Evolutionary conservation across 2,329 filamentous ascomycete genomes (phyloP), one percentile per base, ranked within the genome.

Genomic region (Hymenoscyphus albidus): DNA sequence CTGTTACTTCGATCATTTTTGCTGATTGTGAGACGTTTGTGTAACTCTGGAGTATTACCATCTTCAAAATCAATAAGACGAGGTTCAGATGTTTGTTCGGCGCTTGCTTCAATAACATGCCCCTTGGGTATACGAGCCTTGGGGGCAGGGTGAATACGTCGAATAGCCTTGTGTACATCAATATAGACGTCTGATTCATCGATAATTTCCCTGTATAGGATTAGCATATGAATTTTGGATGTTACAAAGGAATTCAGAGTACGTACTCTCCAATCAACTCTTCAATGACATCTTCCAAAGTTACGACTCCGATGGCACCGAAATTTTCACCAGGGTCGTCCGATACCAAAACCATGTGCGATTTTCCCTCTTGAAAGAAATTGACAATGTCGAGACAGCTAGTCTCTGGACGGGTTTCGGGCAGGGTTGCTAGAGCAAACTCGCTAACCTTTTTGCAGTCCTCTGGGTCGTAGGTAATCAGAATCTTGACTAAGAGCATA

Each of bases 281-380:
- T 77, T 99, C 95, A 74, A 99, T 99, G 3, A 99, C 95, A 77
- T 99, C 95, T 76, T 99, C 95, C 1, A 99, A 80, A 0, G 95
- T 99, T 16, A 99, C 92, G 3, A 99, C 95, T 63, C 95, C 95
- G 13, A 97, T 81, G 5, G 93, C 93, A 57, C 95, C 95, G 72
- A 91, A 88, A 73, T 96, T 89, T 70, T 96, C 92, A n/a, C 94
- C 93, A 0, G 95, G 95, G 39, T 78, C 83, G 73, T 97, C 91
- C 0, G 94, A 97, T 9, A 98, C 95, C 35, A 99, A 82, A 0
- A 98, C 94, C 93, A 99, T 97, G 77, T 99, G 95, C 1, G 93
- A 97, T 77, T 99, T 99, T 72, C 95, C 95, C 80, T 99, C 95
- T 77, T 99, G 95, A 81, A 99, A 99, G 78, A 97, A 99, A 80